Evolutionary conservation across 306 rosid species (phyloP), one percentile per base, ranked within the genome.

Genomic region (Quercus rubra): DNA sequence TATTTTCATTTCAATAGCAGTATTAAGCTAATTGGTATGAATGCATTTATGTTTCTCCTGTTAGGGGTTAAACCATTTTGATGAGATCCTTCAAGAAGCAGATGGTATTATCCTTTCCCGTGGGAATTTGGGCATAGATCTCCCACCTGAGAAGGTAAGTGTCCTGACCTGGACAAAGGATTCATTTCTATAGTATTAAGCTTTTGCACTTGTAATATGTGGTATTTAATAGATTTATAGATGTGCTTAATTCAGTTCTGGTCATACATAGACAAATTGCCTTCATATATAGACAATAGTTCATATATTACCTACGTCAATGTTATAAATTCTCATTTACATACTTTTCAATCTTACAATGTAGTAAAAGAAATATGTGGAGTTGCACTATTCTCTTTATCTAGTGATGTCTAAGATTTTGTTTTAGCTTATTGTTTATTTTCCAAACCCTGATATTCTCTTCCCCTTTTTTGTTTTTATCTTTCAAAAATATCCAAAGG

Each of bases 21-120:
- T 78, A 77, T 51, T 61, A 27, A 74, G 30, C 71, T 67, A 46
- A 76, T 7, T 57, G 41, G 25, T 62, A 67, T 82, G 2, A 49
- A 2, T 31, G 62, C 31, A 55, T 75, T 68, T 70, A 28, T 63
- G 18, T 74, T 30, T 62, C 78, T 49, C 75, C 61, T 80, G 52
- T 59, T 84, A 94, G 98, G 98, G 98, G 54, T 88, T 94, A 90
- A 82, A 79, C 74, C 94, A 94, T 91, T 94, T 94, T 79, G 97
- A 94, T 82, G 98, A 94, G 81, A 94, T 94, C 81, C 85, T 94
- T 52, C 93, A 83, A 91, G 98, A 92, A 85, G 98, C 97, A 74
- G 98, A 94, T 81, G 98, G 98, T 66, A 88, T 94, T 77, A 94
- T 94, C 73, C 89, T 94, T 76, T 90, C 98, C 63, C 97, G 98